Base-by-base conservation (phyloP, 257 asterid species). In the Paulownia fortunei region DNA sequence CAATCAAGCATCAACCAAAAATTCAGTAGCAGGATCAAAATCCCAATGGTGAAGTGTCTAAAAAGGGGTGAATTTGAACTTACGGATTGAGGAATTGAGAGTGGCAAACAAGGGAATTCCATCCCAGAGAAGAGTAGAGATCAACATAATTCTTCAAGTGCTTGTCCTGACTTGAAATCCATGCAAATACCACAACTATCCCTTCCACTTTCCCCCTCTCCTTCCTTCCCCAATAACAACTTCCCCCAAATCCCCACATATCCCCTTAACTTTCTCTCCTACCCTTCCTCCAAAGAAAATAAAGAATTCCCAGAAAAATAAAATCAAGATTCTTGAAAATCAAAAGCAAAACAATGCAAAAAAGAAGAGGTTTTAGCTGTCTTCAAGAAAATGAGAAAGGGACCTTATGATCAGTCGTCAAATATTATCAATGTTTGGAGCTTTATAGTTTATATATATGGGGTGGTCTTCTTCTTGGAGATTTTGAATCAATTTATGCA, bases 221-320 rank as follows among this genome's bases (percentile, higher is more conserved):
- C 80, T 83, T 90, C 81, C 94, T 93, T 71, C 92, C 94, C 98
- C 99, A 96, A 67, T 96, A 92, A 68, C 84, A 74, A 42, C 85
- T 92, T 15, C 97, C 97, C 12, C 98, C 97, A 10, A 89, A 92
- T 59, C 97, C 97, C 99, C 98, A 93, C 98, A 96, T 95, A 32
- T 16, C 16, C 9, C 51, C 30, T 42, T 3, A 39, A 21, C 36
- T 41, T 47, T 30, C 60, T 68, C n/a, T 19, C 81, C 19, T 8
- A 19, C 18, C n/a, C 54, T 60, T 18, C 70, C 66, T 37, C 63
- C 6, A 13, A 42, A 24, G 4, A 51, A 68, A 51, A 58, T 72
- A 15, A 13, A 37, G 54, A 78, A 66, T 32, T 78, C 69, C 82
- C 74, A 74, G 82, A 51, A 49, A 55, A 59, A 5, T 26, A 56